phyloP scores from a whole-genome alignment of 1,284 basidiomycete genomes.

The Waitea zeae region DNA sequence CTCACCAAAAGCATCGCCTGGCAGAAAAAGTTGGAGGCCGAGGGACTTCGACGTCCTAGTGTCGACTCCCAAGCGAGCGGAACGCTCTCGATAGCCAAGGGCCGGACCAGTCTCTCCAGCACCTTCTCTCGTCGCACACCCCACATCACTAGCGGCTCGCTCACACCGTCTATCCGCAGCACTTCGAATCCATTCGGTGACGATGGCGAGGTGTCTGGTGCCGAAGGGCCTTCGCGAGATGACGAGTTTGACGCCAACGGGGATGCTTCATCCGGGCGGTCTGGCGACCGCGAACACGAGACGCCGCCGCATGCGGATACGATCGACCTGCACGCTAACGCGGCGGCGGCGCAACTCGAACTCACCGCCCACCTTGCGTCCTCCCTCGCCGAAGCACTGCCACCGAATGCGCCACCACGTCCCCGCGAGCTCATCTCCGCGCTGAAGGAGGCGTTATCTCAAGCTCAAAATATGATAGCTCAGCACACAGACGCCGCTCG shows the following conservation, averaged over 20 bases:
- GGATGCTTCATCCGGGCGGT: conserved; percentile 19
- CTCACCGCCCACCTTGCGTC: conserved; percentile 53
- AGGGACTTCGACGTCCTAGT: no score
- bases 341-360: conserved; percentile 67
- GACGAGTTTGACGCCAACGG: conserved; percentile 5
- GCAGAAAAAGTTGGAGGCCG: no score
- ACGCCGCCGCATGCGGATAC: conserved; percentile 49
- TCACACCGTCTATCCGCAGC: no score
- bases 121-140: no score
- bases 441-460: conserved; percentile 43
- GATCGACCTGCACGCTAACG: conserved; percentile 64
- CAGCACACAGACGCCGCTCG: conserved; percentile 62
- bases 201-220: no score
- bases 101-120: no score
- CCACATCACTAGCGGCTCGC: no score
- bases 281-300: conserved; percentile 17
- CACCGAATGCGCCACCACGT: conserved; percentile 17
- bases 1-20: no score
- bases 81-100: no score
- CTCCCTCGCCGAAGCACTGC: conserved; percentile 25
- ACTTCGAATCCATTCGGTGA: no score
- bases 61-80: no score
- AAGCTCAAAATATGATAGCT: conserved; percentile 40
- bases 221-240: background rate
- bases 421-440: conserved; percentile 35